Base-by-base conservation (phyloP, 208 protist genomes). In the Crithidia brevicula region DNA sequence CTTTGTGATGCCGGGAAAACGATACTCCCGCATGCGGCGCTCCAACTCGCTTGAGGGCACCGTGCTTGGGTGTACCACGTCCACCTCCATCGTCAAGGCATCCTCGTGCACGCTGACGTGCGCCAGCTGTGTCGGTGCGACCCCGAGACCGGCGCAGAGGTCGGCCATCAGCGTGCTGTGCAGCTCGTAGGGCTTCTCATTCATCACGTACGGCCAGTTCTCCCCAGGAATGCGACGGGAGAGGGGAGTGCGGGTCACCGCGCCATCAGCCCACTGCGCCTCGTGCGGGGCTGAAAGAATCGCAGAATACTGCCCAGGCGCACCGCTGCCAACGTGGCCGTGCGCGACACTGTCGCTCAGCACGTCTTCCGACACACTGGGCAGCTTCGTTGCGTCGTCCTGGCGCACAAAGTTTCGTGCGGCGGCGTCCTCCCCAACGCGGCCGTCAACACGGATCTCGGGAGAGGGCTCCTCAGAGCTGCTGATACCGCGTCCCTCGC, bases 191-290 rank as follows among this genome's bases (percentile, higher is more conserved):
- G 77, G 76, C 74, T 86, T 79, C 52, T 89, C 68, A 2, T 40
- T 34, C 25, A 94, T 30, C 20, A 91, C 47, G 61, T 85, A 81
- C 5, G 3, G 16, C 88, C 88, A 94, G 53, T 86, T 65, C 2
- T 65, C 73, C 8, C 88, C 88, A 10, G 58, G 38, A 38, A 93
- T 79, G 58, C 57, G 49, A 45, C 77, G 75, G 38, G 52, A 23
- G 23, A 84, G 68, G 20, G 67, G 51, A 11, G 77, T 77, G 45
- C 38, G 65, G 30, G 46, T 54, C 13, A 61, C 46, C 6, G 61
- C 43, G 9, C 53, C 61, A 3, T 5, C n/a, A 5, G 49, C 28
- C 28, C 42, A 62, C 31, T 59, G 52, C 16, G 18, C 22, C 18
- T 60, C 67, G 40, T 75, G 52, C 22, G 36, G 28, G 18, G 43